Evolutionary conservation across 768 basidiomycete species (phyloP), one percentile per base, ranked within the genome.

Genomic region (Russula sp.): DNA sequence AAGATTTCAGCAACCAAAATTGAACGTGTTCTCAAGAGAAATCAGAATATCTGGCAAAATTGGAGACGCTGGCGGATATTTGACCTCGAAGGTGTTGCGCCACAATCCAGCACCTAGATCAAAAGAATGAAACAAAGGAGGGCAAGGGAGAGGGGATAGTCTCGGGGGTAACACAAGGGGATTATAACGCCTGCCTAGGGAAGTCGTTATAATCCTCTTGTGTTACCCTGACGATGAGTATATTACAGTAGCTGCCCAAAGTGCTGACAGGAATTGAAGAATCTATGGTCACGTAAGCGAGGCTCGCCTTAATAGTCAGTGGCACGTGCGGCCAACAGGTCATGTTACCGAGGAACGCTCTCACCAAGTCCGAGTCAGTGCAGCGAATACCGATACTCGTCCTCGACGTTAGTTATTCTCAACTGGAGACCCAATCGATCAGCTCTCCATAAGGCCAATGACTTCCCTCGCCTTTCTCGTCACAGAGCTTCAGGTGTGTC

Each of bases 401-500:
- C 16, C 16, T n/a, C 8, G 44, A 44, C 44, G 20, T 14, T 42
- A 2, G 6, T 48, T 46, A 22, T 48, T n/a, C 11, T 22, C 44
- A 9, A n/a, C 46, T n/a, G 22, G 46, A 13, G 46, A 24, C 46
- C 46, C 11, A 13, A 48, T 13, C 46, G 46, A 22, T 22, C 11
- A 48, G 9, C 5, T 44, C 57, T 22, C 11, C 24, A 49, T 7
- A 24, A 14, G 24, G n/a, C 7, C 26, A 14, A 87, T 88, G 87
- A 87, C 84, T 67, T 88, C 87, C 13, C 73, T 88, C 22, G 83
- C 86, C 22, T 87, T 88, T 64, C 76, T 88, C 3, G 84, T 88
- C 55, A 89, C 87, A 11, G 89, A 90, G 72, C 80, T 90, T 34
- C 89, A 90, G 80, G 85, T 84, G 66, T 48, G 69, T 64, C 59